These are phyloP conservation scores for Nitzschia sp. DNA, from an alignment of 108 stramenopile genomes.

Conservation along the genomic window DNA sequence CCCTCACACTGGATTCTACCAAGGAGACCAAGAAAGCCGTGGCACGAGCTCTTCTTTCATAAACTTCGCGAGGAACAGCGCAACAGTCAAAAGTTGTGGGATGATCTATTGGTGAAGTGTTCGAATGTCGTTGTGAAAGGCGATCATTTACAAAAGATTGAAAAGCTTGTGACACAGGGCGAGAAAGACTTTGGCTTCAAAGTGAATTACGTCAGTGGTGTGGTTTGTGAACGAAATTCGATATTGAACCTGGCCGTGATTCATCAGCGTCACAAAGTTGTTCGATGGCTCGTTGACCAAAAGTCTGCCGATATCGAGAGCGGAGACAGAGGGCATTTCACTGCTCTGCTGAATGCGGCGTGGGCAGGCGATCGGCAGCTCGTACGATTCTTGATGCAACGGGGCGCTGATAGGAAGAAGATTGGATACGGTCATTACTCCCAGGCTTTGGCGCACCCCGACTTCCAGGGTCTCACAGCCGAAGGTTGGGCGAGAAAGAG, in stretches of 20 bases:
- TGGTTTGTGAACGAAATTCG: slow-evolving; percentile 81
- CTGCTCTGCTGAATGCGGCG: slow-evolving; percentile 81
- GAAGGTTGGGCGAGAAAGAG: slow-evolving; percentile 76
- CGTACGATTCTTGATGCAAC: slow-evolving; percentile 66
- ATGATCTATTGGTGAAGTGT: slow-evolving; percentile 65
- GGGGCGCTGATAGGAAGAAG: slow-evolving; percentile 59
- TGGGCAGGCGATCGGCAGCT: slow-evolving; percentile 69
- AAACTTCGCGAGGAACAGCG: slow-evolving; percentile 55
- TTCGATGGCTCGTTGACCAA: slow-evolving; percentile 72
- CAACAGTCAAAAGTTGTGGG: slow-evolving; percentile 59
- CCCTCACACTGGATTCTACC: slow-evolving; percentile 76
- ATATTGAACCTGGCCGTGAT: slow-evolving; percentile 83
- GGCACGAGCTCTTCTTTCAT: slow-evolving; percentile 73
- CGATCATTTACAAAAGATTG: slow-evolving; percentile 64
- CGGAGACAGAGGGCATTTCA: slow-evolving; percentile 76
- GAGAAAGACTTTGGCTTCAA: slow-evolving; percentile 67
- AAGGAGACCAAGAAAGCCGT: slow-evolving; percentile 76
- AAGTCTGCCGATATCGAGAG: slow-evolving; percentile 79
- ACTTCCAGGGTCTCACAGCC: slow-evolving; percentile 75
- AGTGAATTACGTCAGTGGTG: slow-evolving; percentile 74
- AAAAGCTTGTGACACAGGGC: slow-evolving; percentile 63
- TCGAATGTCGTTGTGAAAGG: slow-evolving; percentile 55
- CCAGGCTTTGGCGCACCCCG: slow-evolving; percentile 60
- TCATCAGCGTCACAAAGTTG: slow-evolving; percentile 66
- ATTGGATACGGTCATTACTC: slow-evolving; percentile 70